Evolutionary conservation across 1,139 yeast species (phyloP).

Genomic region (Suhomyces chickasaworum): DNA sequence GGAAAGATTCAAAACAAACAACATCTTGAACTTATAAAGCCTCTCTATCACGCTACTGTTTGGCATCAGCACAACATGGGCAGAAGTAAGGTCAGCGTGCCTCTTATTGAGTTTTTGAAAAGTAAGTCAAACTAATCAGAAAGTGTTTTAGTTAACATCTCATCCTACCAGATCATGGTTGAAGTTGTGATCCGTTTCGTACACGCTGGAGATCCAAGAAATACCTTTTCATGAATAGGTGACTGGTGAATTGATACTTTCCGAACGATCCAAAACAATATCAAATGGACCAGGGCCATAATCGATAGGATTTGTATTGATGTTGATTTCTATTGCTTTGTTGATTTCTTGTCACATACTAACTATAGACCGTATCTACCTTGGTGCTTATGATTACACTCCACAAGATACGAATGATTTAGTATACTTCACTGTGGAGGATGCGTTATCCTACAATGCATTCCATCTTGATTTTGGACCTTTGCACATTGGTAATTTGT

Average conservation of each 20-base stretch:
- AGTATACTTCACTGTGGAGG: constrained; percentile 91
- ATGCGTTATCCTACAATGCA: constrained; percentile 85
- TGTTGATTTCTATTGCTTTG: background rate
- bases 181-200: background rate
- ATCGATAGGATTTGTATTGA: background rate
- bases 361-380: constrained; percentile 72
- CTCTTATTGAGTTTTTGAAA: constrained; percentile 49
- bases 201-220: background rate
- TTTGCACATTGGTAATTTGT: constrained; percentile 85
- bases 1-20: constrained; percentile 17
- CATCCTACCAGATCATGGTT: no score
- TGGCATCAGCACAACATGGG: constrained; percentile 19
- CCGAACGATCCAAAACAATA: no score
- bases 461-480: constrained; percentile 98
- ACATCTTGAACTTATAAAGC: constrained; percentile 11
- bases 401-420: constrained; percentile 77
- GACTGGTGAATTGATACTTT: no score
- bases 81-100: constrained; percentile 28
- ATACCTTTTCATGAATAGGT: no score
- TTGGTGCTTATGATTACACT: constrained; percentile 81
- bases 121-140: constrained; percentile 30
- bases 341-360: constrained; percentile 17
- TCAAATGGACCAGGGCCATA: background rate
- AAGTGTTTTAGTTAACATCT: background rate
- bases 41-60: constrained; percentile 4